Evolutionary conservation across 2,329 filamentous ascomycete species (phyloP).

Genomic region (Seiridium cupressi): DNA sequence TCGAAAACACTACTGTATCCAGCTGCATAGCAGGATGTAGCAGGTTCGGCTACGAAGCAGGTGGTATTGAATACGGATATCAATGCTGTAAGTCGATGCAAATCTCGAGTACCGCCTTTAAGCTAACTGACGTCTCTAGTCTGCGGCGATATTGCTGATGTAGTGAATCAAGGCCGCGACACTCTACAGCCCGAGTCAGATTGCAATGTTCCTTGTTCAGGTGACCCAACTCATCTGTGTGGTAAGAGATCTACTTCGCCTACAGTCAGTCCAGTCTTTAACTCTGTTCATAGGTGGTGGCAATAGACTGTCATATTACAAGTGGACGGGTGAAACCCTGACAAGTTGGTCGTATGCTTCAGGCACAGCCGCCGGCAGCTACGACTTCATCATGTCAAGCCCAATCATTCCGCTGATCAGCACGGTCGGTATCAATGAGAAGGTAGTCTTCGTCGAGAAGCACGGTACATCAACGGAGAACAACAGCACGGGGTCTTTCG

Average conservation of each 20-base stretch:
- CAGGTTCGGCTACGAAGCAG: slow-evolving; percentile 39
- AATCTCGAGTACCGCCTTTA: too few species aligned
- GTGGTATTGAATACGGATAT: slow-evolving; percentile 41
- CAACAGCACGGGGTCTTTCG: slow-evolving; percentile 57
- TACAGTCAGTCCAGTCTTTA: neutral
- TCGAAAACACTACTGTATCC: slow-evolving; percentile 36
- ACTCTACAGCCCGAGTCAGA: slow-evolving; percentile 30
- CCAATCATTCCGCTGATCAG: slow-evolving; percentile 55
- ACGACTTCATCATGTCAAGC: slow-evolving; percentile 51
- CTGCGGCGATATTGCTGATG: slow-evolving; percentile 35
- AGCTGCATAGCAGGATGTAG: slow-evolving; percentile 39
- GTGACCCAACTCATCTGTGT: slow-evolving; percentile 34
- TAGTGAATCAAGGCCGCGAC: slow-evolving; percentile 20
- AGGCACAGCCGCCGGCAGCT: slow-evolving; percentile 48
- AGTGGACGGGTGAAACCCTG: slow-evolving; percentile 42
- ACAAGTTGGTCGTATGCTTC: slow-evolving; percentile 48
- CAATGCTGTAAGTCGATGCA: slow-evolving; percentile 32
- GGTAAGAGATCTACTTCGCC: slow-evolving; percentile 16
- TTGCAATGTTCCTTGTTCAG: slow-evolving; percentile 34
- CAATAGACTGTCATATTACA: slow-evolving; percentile 46
- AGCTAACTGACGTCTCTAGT: slow-evolving; percentile 1
- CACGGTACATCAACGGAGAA: slow-evolving; percentile 51
- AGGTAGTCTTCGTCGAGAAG: slow-evolving; percentile 55
- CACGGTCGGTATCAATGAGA: slow-evolving; percentile 48
- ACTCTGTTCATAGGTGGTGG: slow-evolving; percentile 27